Base-by-base conservation (phyloP, 768 basidiomycete species). In the Fibroporia radiculosa region DNA sequence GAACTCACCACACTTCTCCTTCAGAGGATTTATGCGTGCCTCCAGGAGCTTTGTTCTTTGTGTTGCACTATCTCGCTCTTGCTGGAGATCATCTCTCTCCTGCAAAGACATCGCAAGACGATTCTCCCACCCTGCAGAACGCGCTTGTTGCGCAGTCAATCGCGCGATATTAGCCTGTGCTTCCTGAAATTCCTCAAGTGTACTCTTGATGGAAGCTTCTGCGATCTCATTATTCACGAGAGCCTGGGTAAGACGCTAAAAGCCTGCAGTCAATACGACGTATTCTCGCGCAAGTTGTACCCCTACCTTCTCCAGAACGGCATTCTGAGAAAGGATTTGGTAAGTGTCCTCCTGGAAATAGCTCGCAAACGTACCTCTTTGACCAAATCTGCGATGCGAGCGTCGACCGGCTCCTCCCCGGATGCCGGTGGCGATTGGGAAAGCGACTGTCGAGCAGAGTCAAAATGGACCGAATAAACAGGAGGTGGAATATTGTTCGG, bases 71-170 rank as follows among this genome's bases (percentile, higher is more conserved):
- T 88, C 82, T 20, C 83, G 70, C 58, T 93, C 91, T 62, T 92
- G 88, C 48, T 77, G 82, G 63, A 86, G 73, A 59, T 93, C 91
- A 31, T 92, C 88, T 53, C 77, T 76, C 61, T 91, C 85, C 56
- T 82, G 81, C 42, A 80, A 66, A n/a, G 77, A 75, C 11, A 70
- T 62, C 11, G 74, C 72, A 24, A 93, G 61, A 10, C 77, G 77
- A 7, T 75, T 69, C 53, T 92, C 83, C 71, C 80, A 77, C 12
- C 84, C 84, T 13, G 80, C 69, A 13, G 82, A 75, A 39, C 82
- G 78, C 25, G 80, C 84, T 43, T 83, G 74, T 54, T 84, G 80
- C 12, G 77, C 73, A 13, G 76, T 80, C 37, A 92, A 62, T 25
- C 82, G 78, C 14, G 78, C 74, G 40, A 91, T 76, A 16, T 75